A percentile compares a stretch with the other conserved stretches of the same genome.
phyloP scores from a whole-genome alignment of 352 stramenopile species.

The Elongisporangium prolatum region DNA sequence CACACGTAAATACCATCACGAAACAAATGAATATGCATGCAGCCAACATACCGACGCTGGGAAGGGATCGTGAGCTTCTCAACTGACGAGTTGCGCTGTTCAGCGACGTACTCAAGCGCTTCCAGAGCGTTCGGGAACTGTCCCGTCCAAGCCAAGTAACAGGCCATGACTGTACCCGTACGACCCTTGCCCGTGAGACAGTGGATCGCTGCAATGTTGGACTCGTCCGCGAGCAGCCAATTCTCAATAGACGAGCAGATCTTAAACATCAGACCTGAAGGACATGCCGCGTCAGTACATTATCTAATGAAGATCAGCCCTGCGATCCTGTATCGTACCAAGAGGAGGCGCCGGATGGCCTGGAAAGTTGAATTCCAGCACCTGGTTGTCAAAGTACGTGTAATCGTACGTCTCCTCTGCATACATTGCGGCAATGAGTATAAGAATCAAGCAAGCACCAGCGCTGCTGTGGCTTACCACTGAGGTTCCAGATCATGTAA shows the following conservation, averaged over 20 bases:
- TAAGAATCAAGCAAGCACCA: conserved; percentile 1
- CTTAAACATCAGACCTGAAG: conserved; percentile 92
- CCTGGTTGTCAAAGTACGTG: conserved; percentile 92
- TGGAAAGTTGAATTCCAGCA: conserved; percentile 97
- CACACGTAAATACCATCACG: background rate
- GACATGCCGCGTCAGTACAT: background rate
- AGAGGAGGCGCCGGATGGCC: conserved; percentile 94
- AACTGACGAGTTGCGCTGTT: conserved; percentile 81
- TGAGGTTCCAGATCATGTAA: conserved; percentile 99
- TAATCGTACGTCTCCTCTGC: conserved; percentile 96
- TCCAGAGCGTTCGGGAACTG: conserved; percentile 89
- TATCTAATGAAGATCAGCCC: no score
- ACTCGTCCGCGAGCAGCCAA: conserved; percentile 94
- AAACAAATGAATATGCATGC: no score
- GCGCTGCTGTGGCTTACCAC: conserved; percentile 23
- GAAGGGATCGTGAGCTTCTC: conserved; percentile 96
- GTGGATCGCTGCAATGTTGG: conserved; percentile 96
- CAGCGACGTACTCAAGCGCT: conserved; percentile 91
- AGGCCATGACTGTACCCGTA: conserved; percentile 93
- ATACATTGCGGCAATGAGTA: background rate
- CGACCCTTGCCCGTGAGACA: conserved; percentile 96
- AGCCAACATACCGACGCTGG: conserved; percentile 87
- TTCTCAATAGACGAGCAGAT: conserved; percentile 96
- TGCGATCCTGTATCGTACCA: conserved; percentile 24
- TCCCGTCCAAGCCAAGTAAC: conserved; percentile 95